Percentiles rank a stretch among this genome's conserved stretches.
These are phyloP conservation scores for Speleostelium caveatum DNA, from an alignment of 78 protist genomes.

Conservation along the genomic window DNA sequence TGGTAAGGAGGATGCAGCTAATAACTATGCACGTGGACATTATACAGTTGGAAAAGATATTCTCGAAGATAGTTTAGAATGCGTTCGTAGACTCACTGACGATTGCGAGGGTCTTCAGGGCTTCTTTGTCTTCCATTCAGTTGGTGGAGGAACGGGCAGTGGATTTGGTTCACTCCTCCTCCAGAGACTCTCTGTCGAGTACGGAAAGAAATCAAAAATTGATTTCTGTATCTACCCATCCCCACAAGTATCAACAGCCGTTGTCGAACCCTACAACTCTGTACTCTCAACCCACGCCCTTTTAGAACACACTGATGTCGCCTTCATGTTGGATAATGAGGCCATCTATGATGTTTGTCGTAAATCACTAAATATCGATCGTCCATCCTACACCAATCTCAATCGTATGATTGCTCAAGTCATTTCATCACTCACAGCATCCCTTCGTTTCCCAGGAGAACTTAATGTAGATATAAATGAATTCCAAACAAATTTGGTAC, in stretches of 20 bases:
- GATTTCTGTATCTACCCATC: slow-evolving; percentile 93
- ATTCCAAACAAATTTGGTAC: slow-evolving; percentile 94
- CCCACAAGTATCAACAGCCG: slow-evolving; percentile 93
- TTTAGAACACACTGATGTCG: slow-evolving; percentile 95
- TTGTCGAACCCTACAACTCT: slow-evolving; percentile 97
- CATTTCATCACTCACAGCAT: slow-evolving; percentile 94
- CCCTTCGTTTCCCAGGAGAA: slow-evolving; percentile 95
- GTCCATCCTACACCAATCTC: slow-evolving; percentile 94
- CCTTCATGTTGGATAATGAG: slow-evolving; percentile 96
- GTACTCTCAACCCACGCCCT: slow-evolving; percentile 96
- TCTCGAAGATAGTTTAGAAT: slow-evolving; percentile 95
- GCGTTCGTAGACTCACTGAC: slow-evolving; percentile 98
- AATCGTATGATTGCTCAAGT: slow-evolving; percentile 92
- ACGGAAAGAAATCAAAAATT: slow-evolving; percentile 95
- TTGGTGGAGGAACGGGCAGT: slow-evolving; percentile 98
- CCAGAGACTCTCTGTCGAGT: slow-evolving; percentile 95
- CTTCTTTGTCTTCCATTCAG: slow-evolving; percentile 92
- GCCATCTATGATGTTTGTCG: slow-evolving; percentile 96
- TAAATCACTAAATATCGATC: slow-evolving; percentile 91
- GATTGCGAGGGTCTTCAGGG: slow-evolving; percentile 99
- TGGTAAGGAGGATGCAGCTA: slow-evolving; percentile 96
- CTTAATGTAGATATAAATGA: slow-evolving; percentile 92
- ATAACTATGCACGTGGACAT: slow-evolving; percentile 96
- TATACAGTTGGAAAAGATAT: slow-evolving; percentile 96
- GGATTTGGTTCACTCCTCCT: slow-evolving; percentile 96